These are phyloP conservation scores for Phytophthora cactorum DNA, from an alignment of 352 stramenopile species.

Conservation along the genomic window DNA sequence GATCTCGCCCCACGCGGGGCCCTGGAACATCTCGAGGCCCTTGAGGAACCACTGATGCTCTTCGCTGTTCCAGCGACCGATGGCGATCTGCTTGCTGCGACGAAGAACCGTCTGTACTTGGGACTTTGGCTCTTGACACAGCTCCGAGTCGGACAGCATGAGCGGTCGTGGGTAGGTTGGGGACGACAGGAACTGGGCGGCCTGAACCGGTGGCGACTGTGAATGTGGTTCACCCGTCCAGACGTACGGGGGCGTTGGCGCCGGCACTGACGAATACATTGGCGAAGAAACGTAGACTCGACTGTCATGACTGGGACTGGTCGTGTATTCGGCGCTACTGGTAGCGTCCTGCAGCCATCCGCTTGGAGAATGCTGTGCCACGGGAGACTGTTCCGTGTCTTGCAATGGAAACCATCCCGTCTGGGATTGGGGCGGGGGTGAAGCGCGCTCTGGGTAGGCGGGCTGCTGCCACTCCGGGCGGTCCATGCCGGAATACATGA, in stretches of 20 bases:
- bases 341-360: constrained; percentile 18
- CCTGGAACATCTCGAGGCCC: constrained; percentile 82
- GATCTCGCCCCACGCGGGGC: constrained; percentile 85
- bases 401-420: constrained; percentile 66
- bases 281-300: constrained; percentile 16
- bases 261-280: constrained; percentile 19
- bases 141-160: constrained; percentile 9
- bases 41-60: constrained; percentile 83
- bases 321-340: not conserved
- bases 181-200: constrained; percentile 18
- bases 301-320: constrained; percentile 8
- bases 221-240: constrained; percentile 25
- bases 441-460: constrained; percentile 12
- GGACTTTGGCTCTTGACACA: constrained; percentile 15
- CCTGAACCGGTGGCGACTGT: constrained; percentile 4
- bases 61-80: constrained; percentile 78
- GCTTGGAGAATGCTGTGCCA: constrained; percentile 7
- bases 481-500: constrained; percentile 23
- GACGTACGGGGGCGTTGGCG: constrained; percentile 18
- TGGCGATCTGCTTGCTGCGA: constrained; percentile 62
- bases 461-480: constrained; percentile 17
- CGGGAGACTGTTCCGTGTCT: constrained; percentile 13
- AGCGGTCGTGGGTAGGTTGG: constrained; percentile 20
- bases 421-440: constrained; percentile 39
- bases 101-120: constrained; percentile 21